Evolutionary conservation across 331 rosid species (phyloP), one percentile per base, ranked within the genome.

Genomic region (Saraca asoca): DNA sequence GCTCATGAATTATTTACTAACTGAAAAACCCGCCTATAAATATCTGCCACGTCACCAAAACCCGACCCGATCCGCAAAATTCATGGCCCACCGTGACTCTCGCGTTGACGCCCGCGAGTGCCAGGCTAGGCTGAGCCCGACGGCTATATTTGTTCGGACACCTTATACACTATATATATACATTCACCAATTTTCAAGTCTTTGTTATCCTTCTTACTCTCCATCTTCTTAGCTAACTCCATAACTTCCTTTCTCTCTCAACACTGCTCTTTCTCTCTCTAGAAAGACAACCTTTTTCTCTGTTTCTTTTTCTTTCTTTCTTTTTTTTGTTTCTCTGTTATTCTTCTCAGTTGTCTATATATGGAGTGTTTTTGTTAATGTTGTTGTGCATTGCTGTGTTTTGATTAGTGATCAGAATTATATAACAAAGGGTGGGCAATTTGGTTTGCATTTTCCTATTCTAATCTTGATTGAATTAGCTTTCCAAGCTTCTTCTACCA

Each of bases 31-130:
- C 31, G 3, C 31, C 31, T 24, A 24, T 24, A 24, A 24, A 1
- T 1, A 1, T 24, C 31, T 3, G 31, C 31, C 31, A 24, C 31
- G 31, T 24, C 31, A 24, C 31, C 31, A 24, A 24, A 24, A 24
- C 3, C 31, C 31, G 31, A 24, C 31, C 31, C 31, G 31, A 24
- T 3, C 31, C 31, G 31, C 31, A 24, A 24, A 24, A 24, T 57
- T 17, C 14, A 34, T 48, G 95, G 88, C 50, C 62, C 12, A 54
- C 71, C 89, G 76, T 4, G 18, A 58, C 7, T 42, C 35, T 85
- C 87, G 95, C 79, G 85, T 85, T 85, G 91, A 87, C 90, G 72
- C 56, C 52, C 39, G 52, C n/a, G 50, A 51, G 56, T 48, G 77
- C 80, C 72, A 64, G 69, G 66, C 74, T 83, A 24, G 31, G 31